These are phyloP conservation scores for Diaporthe citriasiana DNA, from an alignment of 2,329 filamentous ascomycete species.

Conservation along the genomic window DNA sequence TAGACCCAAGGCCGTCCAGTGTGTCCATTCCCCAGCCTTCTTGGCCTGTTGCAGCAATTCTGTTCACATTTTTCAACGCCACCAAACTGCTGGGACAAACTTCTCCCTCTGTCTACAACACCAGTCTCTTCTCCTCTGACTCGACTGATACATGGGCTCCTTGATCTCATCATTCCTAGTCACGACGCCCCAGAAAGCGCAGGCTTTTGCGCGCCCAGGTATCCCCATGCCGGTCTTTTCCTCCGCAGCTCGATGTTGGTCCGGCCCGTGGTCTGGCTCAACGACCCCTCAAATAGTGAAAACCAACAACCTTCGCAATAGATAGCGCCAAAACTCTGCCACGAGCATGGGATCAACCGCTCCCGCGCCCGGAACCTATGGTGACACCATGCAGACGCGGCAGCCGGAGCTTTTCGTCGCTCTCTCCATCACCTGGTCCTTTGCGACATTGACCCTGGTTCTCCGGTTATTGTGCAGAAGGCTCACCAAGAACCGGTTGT, in stretches of 20 bases:
- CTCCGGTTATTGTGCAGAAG: background rate
- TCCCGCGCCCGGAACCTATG: background rate
- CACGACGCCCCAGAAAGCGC: background rate
- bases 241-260: background rate
- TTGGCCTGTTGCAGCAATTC: background rate
- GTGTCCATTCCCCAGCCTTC: background rate
- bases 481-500: conserved; percentile 15
- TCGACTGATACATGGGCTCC: background rate
- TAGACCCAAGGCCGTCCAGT: background rate
- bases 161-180: background rate
- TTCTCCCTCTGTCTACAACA: background rate
- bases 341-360: background rate
- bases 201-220: background rate
- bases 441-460: conserved; percentile 12
- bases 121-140: background rate
- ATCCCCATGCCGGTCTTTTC: background rate
- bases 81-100: background rate
- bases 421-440: conserved; percentile 17
- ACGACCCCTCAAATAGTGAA: background rate
- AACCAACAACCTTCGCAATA: background rate
- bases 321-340: background rate
- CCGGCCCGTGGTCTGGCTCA: background rate
- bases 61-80: background rate
- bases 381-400: conserved; percentile 13
- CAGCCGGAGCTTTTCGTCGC: conserved; percentile 20